Evolutionary conservation across 192 early-diverging fungal species (phyloP).

Genomic region (Entomortierella chlamydospora): DNA sequence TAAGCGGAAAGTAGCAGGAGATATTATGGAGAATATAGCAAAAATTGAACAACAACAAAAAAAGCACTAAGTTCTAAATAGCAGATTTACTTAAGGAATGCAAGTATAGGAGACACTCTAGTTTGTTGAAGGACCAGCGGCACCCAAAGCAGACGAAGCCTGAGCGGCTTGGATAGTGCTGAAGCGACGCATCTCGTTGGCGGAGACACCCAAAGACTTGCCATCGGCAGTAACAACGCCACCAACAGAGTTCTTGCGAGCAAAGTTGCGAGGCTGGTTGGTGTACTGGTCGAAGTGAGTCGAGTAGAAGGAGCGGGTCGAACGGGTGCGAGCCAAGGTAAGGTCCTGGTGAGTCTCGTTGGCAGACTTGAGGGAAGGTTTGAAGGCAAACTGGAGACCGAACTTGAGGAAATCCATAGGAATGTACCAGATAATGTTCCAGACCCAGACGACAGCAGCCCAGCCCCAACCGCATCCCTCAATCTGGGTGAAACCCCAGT

Average conservation of each 20-base stretch:
- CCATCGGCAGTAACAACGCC: constrained; percentile 59
- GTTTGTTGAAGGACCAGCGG: constrained; percentile 34
- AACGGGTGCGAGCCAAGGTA: constrained; percentile 69
- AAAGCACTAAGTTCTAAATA: not conserved
- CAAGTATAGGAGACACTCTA: constrained; percentile 2
- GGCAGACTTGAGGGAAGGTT: constrained; percentile 57
- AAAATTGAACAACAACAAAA: not conserved
- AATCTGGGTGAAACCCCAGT: constrained; percentile 83
- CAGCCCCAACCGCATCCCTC: constrained; percentile 79
- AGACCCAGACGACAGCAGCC: constrained; percentile 82
- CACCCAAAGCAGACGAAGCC: constrained; percentile 60
- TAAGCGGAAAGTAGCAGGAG: not conserved
- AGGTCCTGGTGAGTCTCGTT: constrained; percentile 52
- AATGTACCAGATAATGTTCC: constrained; percentile 84
- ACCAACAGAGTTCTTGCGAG: constrained; percentile 56
- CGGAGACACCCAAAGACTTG: constrained; percentile 70
- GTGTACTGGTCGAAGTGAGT: constrained; percentile 65
- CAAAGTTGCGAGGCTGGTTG: constrained; percentile 59
- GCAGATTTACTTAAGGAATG: not conserved
- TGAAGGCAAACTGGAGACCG: constrained; percentile 69
- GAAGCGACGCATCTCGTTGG: constrained; percentile 77
- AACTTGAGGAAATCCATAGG: constrained; percentile 86
- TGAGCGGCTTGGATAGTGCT: constrained; percentile 77
- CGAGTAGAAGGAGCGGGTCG: constrained; percentile 73
- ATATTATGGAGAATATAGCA: not conserved